phyloP scores from a whole-genome alignment of 208 protist genomes.

The Trypanosoma mega region DNA sequence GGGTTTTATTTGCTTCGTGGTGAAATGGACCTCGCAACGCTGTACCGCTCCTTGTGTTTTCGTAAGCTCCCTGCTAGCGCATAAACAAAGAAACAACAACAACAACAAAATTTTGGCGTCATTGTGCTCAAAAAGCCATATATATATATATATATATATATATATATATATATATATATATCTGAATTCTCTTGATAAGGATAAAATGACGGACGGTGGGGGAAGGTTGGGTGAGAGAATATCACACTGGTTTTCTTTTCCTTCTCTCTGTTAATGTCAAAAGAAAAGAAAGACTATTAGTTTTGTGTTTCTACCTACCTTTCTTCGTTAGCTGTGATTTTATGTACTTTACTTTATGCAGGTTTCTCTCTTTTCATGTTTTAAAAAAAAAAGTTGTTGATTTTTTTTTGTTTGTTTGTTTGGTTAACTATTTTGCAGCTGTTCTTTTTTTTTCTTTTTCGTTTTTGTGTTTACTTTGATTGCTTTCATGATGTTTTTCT shows the following conservation, averaged over 20 bases:
- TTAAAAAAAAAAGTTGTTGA: not conserved
- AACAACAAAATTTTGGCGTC: too few relatives aligned
- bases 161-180: too few relatives aligned
- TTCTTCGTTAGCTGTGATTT: not conserved
- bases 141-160: too few relatives aligned
- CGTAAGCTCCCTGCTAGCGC: constrained; percentile 30
- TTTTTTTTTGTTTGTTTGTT: not conserved
- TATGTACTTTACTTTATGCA: not conserved
- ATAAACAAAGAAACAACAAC: too few relatives aligned
- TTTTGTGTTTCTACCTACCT: not conserved
- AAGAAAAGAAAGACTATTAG: not conserved
- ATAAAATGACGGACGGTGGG: too few relatives aligned
- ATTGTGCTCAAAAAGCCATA: too few relatives aligned
- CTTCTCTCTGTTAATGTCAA: not conserved
- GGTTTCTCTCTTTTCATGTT: not conserved
- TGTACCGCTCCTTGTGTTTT: constrained; percentile 73
- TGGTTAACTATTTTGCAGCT: not conserved
- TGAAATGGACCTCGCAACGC: constrained; percentile 56
- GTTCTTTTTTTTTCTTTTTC: not conserved
- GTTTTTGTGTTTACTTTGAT: not conserved
- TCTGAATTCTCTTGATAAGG: too few relatives aligned
- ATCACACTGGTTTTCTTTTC: not conserved
- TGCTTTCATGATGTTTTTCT: constrained; percentile 9
- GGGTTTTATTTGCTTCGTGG: constrained; percentile 44
- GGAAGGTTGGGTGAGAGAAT: too few relatives aligned